These are phyloP conservation scores for Ormosia emarginata DNA, from an alignment of 306 rosid genomes.

Conservation along the genomic window DNA sequence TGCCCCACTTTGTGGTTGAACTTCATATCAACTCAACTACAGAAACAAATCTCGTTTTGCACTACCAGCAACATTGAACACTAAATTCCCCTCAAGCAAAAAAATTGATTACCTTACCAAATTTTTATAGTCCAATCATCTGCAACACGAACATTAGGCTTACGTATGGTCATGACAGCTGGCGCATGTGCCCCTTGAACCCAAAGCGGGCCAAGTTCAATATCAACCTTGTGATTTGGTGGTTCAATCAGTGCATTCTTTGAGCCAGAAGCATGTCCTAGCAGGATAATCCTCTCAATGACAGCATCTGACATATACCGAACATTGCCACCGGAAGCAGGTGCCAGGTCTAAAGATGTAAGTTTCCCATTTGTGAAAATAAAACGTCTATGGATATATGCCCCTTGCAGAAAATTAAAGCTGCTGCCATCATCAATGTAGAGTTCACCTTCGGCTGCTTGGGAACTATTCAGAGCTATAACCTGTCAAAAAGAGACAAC, in stretches of 20 bases:
- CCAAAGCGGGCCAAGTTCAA: conserved; percentile 72
- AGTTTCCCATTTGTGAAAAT: conserved; percentile 68
- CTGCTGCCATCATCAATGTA: conserved; percentile 87
- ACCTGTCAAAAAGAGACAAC: conserved; percentile 48
- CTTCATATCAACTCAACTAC: conserved; percentile 22
- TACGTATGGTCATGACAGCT: conserved; percentile 58
- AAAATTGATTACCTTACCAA: conserved; percentile 27
- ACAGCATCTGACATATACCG: conserved; percentile 42
- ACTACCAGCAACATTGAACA: neutral
- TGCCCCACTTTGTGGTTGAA: neutral
- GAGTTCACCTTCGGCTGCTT: conserved; percentile 89
- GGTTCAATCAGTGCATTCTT: conserved; percentile 69
- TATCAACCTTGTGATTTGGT: conserved; percentile 47
- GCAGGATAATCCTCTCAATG: conserved; percentile 80
- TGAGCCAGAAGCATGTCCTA: conserved; percentile 56
- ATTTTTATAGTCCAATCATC: conserved; percentile 76
- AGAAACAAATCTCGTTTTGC: conserved; percentile 10
- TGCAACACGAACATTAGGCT: conserved; percentile 62
- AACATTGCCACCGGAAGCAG: conserved; percentile 31
- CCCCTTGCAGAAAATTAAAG: conserved; percentile 68
- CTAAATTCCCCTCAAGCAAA: neutral
- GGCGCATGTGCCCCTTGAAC: conserved; percentile 41
- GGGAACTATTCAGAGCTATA: conserved; percentile 86
- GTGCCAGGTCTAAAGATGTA: conserved; percentile 49
- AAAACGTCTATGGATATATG: conserved; percentile 85